phyloP scores from a whole-genome alignment of 495 filamentous ascomycete species.

The Talaromyces ruber region DNA sequence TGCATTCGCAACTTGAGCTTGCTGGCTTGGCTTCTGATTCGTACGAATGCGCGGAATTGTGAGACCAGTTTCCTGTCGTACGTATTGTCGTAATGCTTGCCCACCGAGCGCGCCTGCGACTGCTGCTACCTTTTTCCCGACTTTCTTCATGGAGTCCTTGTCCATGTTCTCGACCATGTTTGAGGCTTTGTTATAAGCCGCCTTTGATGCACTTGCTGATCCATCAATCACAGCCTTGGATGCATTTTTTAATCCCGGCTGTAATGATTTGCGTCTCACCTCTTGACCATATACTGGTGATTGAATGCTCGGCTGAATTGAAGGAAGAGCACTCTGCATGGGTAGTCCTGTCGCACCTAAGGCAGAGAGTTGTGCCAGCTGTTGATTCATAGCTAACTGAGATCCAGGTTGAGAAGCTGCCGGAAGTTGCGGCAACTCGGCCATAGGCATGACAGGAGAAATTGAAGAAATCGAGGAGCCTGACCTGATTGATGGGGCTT shows the following conservation, averaged over 20 bases:
- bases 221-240: neutral
- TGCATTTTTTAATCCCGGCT: neutral
- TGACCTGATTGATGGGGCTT: neutral
- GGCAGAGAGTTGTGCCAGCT: neutral
- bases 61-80: neutral
- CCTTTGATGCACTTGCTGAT: neutral
- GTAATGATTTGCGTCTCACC: neutral
- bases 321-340: neutral
- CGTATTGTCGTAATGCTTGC: neutral
- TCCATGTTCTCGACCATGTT: constrained; percentile 2
- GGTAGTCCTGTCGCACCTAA: neutral
- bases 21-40: neutral
- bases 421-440: neutral
- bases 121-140: neutral
- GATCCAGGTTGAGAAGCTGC: neutral
- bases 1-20: neutral
- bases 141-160: constrained; percentile 1
- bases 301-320: constrained; percentile 1
- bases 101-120: neutral
- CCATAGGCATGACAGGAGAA: neutral
- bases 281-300: neutral
- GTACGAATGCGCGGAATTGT: neutral
- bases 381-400: neutral
- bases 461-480: neutral
- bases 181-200: neutral